A percentile compares a stretch with the other conserved stretches of the same genome.
phyloP scores from a whole-genome alignment of 2,329 filamentous ascomycete species.

The Tolypocladium ophioglossoides region DNA sequence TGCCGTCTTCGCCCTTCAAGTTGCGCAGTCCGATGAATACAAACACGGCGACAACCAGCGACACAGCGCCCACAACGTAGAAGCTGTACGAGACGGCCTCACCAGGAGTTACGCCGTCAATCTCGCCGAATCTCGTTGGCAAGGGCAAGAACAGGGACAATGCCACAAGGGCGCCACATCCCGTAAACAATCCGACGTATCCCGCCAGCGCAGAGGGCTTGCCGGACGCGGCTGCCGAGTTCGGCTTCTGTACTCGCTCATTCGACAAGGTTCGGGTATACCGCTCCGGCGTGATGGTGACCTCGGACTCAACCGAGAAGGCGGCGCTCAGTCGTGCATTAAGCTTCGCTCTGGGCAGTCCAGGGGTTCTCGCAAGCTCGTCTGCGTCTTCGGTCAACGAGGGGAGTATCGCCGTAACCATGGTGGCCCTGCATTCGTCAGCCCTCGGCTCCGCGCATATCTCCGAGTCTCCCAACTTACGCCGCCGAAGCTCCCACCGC shows the following conservation, averaged over 20 bases:
- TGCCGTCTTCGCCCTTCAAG: constrained; percentile 63
- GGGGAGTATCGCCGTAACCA: constrained; percentile 93
- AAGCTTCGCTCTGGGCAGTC: constrained; percentile 20
- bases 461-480: constrained; percentile 31
- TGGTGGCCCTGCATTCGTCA: constrained; percentile 52
- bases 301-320: constrained; percentile 61
- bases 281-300: constrained; percentile 61
- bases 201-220: constrained; percentile 62
- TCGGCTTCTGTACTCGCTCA: constrained; percentile 11
- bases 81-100: constrained; percentile 75
- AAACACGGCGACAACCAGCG: constrained; percentile 60
- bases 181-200: constrained; percentile 84
- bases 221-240: constrained; percentile 16
- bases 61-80: constrained; percentile 69
- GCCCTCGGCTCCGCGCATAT: constrained; percentile 2
- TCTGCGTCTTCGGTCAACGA: constrained; percentile 46
- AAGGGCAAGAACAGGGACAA: constrained; percentile 76
- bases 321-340: constrained; percentile 46
- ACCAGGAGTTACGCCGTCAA: constrained; percentile 59
- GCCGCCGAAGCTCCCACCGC: constrained; percentile 85
- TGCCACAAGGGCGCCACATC: constrained; percentile 80
- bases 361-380: constrained; percentile 3
- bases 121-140: constrained; percentile 64
- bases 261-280: constrained; percentile 31
- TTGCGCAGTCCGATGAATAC: constrained; percentile 69